phyloP scores from a whole-genome alignment of 352 stramenopile genomes.

The Globisporangium alternatum region DNA sequence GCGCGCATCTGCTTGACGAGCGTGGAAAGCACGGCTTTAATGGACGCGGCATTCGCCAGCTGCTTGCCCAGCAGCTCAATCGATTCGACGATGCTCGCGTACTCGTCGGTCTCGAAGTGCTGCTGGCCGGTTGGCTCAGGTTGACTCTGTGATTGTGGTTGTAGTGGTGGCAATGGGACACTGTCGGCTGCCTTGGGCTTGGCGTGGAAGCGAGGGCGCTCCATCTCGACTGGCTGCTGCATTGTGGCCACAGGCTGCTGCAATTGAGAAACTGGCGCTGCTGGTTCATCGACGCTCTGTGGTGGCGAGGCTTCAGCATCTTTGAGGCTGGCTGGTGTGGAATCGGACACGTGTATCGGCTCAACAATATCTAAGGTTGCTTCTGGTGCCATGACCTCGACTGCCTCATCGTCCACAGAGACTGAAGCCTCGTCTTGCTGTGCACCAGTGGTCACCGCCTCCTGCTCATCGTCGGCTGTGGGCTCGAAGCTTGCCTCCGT shows the following conservation, averaged over 20 bases:
- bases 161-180: not conserved
- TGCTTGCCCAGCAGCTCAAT: constrained; percentile 45
- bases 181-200: constrained; percentile 1
- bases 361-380: not conserved
- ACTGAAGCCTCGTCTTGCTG: not conserved
- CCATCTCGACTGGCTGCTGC: constrained; percentile 2
- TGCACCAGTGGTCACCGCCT: not conserved
- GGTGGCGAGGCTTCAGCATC: not conserved
- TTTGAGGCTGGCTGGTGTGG: not conserved
- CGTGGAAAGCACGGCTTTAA: constrained; percentile 61
- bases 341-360: not conserved
- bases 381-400: not conserved
- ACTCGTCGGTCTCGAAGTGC: constrained; percentile 31
- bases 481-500: constrained; percentile 5
- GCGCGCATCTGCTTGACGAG: constrained; percentile 82
- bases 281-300: not conserved
- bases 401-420: constrained; percentile 1
- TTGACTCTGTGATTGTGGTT: not conserved
- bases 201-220: constrained; percentile 17
- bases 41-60: constrained; percentile 37
- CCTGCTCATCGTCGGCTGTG: not conserved
- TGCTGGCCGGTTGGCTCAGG: not conserved
- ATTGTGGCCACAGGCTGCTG: not conserved
- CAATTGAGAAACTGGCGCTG: not conserved
- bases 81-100: constrained; percentile 35